phyloP scores from a whole-genome alignment of 805 yeast genomes.

The Ogataea zsoltii region DNA sequence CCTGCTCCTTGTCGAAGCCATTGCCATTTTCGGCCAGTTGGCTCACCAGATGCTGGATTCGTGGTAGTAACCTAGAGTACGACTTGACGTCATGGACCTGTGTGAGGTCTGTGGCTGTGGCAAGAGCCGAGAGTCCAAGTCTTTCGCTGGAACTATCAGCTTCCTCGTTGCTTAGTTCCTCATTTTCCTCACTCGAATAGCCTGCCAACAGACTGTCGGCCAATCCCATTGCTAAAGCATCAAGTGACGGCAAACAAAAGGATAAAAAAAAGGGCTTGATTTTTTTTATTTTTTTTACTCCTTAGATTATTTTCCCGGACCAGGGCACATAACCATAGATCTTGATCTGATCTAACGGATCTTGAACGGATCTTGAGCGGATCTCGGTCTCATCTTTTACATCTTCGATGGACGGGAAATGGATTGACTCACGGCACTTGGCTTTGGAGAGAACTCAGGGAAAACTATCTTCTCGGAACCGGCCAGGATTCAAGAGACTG shows the following conservation, averaged over 20 bases:
- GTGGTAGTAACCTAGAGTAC: constrained; percentile 30
- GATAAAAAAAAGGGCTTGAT: neutral
- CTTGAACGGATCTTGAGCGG: too few species aligned
- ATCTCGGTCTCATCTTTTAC: too few species aligned
- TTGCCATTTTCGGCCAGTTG: constrained; percentile 30
- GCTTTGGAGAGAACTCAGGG: too few species aligned
- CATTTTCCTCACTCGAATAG: constrained; percentile 37
- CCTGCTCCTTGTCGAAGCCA: constrained; percentile 36
- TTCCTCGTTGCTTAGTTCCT: neutral
- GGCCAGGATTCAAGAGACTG: too few species aligned
- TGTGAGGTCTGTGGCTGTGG: constrained; percentile 15
- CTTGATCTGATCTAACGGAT: too few species aligned
- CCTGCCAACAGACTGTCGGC: constrained; percentile 46
- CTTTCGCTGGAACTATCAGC: neutral
- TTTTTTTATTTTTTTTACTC: neutral
- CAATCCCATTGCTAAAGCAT: constrained; percentile 35
- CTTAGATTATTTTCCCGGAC: neutral
- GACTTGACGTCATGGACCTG: constrained; percentile 26
- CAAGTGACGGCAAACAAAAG: neutral
- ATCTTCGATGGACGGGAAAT: too few species aligned
- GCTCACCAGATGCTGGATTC: constrained; percentile 23
- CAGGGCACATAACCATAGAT: too few species aligned
- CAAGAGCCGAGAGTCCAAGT: constrained; percentile 5
- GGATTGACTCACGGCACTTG: too few species aligned
- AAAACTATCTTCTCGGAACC: too few species aligned